These are phyloP conservation scores for Agaricus subrufescens DNA, from an alignment of 768 basidiomycete species.

Conservation along the genomic window DNA sequence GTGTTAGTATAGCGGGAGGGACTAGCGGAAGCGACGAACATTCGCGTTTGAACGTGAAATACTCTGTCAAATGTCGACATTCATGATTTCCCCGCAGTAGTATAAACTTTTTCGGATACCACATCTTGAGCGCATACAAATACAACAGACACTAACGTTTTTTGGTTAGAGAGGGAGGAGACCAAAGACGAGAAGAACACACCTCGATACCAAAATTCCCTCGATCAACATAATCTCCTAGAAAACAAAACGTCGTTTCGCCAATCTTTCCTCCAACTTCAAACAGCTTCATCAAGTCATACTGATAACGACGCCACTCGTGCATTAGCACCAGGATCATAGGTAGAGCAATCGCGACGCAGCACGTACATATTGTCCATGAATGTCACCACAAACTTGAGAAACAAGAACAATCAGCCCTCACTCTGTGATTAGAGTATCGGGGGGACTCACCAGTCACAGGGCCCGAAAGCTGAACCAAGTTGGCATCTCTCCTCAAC, in stretches of 20 bases:
- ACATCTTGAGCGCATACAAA: conserved; percentile 89
- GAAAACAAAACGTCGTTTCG: conserved; percentile 86
- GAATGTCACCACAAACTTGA: conserved; percentile 93
- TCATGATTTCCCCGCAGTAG: conserved; percentile 96
- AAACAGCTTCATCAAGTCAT: conserved; percentile 97
- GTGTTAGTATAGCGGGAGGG: not conserved
- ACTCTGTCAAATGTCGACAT: conserved; percentile 94
- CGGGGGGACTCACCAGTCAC: conserved; percentile 69
- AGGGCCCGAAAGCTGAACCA: conserved; percentile 83
- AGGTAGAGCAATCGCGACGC: not conserved
- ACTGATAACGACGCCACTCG: conserved; percentile 42
- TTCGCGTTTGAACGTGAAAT: conserved; percentile 98
- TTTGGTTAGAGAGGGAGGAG: not conserved
- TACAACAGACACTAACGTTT: conserved; percentile 75
- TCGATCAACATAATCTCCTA: conserved; percentile 97
- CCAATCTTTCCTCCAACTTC: conserved; percentile 85
- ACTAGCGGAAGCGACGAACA: conserved; percentile 41
- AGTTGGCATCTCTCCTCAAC: conserved; percentile 73
- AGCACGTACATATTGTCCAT: conserved; percentile 85
- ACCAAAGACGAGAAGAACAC: not conserved
- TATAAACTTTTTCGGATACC: conserved; percentile 76
- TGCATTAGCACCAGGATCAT: not conserved
- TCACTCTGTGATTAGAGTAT: not conserved
- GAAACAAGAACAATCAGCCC: not conserved
- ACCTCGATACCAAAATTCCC: conserved; percentile 83